Percentiles rank a stretch among this genome's conserved stretches.
Conservation (phyloP, 2,329 filamentous ascomycete species). For the Aspergillus sp. region DNA sequence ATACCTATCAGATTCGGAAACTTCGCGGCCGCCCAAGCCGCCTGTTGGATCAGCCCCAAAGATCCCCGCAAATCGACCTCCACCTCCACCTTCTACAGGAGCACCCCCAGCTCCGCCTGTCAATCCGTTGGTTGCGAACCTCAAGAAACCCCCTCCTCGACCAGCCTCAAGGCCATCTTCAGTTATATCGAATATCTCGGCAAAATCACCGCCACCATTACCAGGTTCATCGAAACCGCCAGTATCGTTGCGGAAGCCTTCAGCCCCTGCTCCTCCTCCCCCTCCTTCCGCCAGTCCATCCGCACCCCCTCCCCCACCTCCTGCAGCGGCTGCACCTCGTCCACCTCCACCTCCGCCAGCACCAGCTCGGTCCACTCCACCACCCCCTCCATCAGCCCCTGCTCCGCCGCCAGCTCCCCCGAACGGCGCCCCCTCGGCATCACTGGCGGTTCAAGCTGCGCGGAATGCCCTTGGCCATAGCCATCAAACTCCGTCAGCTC, state of each 20-base stretch:
- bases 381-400: constrained; percentile 40
- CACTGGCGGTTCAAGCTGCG: constrained; percentile 60
- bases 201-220: constrained; percentile 69
- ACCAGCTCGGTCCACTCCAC: constrained; percentile 49
- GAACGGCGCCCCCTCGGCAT: constrained; percentile 44
- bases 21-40: constrained; percentile 40
- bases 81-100: constrained; percentile 50
- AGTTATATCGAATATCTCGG: constrained; percentile 53
- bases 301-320: constrained; percentile 44
- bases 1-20: constrained; percentile 79
- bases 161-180: constrained; percentile 59
- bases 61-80: constrained; percentile 56
- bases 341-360: constrained; percentile 45
- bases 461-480: constrained; percentile 55
- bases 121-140: constrained; percentile 54
- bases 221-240: constrained; percentile 49
- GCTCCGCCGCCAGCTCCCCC: constrained; percentile 31
- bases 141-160: constrained; percentile 58
- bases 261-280: constrained; percentile 48
- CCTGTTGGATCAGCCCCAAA: constrained; percentile 30
- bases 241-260: constrained; percentile 58
- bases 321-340: constrained; percentile 41
- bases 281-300: constrained; percentile 45
- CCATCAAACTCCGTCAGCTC: constrained; percentile 44
- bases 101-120: constrained; percentile 52